Conservation (phyloP, 2,329 filamentous ascomycete species). For the Colletotrichum sansevieriae region DNA sequence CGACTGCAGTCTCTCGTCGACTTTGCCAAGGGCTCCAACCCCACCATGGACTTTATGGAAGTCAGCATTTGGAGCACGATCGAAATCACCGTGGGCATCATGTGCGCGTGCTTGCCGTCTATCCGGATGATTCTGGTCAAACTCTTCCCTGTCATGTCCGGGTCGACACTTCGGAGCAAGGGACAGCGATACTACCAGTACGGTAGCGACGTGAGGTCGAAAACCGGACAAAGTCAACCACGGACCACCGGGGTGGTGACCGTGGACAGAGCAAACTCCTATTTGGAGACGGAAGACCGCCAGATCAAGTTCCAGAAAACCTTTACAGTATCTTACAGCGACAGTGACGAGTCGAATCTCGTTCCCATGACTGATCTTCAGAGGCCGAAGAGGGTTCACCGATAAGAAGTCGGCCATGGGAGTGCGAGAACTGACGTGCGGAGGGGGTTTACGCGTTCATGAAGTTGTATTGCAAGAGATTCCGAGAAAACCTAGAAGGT, state of each 20-base stretch:
- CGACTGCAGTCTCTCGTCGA: slow-evolving; percentile 46
- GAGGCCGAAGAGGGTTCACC: slow-evolving; percentile 5
- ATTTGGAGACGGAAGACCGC: slow-evolving; percentile 10
- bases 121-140: slow-evolving; percentile 48
- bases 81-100: slow-evolving; percentile 54
- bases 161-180: slow-evolving; percentile 40
- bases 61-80: slow-evolving; percentile 51
- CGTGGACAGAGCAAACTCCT: slow-evolving; percentile 14
- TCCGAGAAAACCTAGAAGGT: too few species aligned
- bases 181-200: slow-evolving; percentile 38
- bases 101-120: slow-evolving; percentile 52
- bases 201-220: slow-evolving; percentile 32
- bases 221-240: not conserved
- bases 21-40: slow-evolving; percentile 43
- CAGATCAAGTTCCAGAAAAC: slow-evolving; percentile 51
- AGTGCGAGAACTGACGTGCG: too few species aligned
- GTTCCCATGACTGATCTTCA: slow-evolving; percentile 48
- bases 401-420: too few species aligned
- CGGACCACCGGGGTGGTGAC: slow-evolving; percentile 27
- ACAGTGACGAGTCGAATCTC: slow-evolving; percentile 49
- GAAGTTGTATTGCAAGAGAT: too few species aligned
- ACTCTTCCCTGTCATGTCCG: slow-evolving; percentile 47
- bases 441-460: too few species aligned
- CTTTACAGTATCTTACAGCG: slow-evolving; percentile 52
- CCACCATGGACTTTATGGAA: slow-evolving; percentile 45